phyloP scores from a whole-genome alignment of 2,329 filamentous ascomycete species.

The Arthrocladium fulminans region DNA sequence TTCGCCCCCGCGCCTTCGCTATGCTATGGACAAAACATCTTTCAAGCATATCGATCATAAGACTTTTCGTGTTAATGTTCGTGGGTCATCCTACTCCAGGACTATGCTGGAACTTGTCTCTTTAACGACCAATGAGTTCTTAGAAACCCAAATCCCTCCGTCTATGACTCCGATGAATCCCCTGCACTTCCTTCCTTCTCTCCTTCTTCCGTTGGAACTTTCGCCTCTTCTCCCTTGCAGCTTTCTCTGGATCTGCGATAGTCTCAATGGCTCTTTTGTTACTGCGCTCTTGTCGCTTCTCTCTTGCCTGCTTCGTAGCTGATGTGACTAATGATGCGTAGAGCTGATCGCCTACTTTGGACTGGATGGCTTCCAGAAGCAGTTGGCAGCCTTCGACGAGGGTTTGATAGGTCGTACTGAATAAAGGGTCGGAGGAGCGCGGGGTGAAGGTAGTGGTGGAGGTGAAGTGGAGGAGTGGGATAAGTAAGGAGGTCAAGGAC shows the following conservation, averaged over 20 bases:
- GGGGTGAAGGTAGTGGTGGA: conserved; percentile 44
- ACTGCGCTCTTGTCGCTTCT: conserved; percentile 62
- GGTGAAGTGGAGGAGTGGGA: conserved; percentile 72
- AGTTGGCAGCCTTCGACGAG: conserved; percentile 66
- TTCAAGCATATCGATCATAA: background rate
- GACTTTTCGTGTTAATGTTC: background rate
- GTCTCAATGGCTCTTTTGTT: conserved; percentile 85
- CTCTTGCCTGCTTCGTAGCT: conserved; percentile 64
- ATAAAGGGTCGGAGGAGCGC: conserved; percentile 60
- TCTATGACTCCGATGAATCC: conserved; percentile 62
- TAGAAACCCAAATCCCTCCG: conserved; percentile 29
- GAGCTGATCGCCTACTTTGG: conserved; percentile 68
- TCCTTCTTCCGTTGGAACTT: conserved; percentile 78
- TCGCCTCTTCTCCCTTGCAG: conserved; percentile 69
- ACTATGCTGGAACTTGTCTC: too few relatives aligned
- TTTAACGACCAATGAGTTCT: background rate
- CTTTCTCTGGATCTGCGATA: conserved; percentile 69
- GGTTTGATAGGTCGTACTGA: conserved; percentile 59
- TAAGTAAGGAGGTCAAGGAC: conserved; percentile 56
- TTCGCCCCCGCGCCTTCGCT: background rate
- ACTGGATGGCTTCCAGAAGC: conserved; percentile 72
- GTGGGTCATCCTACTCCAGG: too few relatives aligned
- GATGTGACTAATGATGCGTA: conserved; percentile 67
- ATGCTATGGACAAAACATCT: background rate
- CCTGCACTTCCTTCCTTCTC: conserved; percentile 67